phyloP scores from a whole-genome alignment of 2,329 filamentous ascomycete genomes.

The Lachnellula occidentalis region DNA sequence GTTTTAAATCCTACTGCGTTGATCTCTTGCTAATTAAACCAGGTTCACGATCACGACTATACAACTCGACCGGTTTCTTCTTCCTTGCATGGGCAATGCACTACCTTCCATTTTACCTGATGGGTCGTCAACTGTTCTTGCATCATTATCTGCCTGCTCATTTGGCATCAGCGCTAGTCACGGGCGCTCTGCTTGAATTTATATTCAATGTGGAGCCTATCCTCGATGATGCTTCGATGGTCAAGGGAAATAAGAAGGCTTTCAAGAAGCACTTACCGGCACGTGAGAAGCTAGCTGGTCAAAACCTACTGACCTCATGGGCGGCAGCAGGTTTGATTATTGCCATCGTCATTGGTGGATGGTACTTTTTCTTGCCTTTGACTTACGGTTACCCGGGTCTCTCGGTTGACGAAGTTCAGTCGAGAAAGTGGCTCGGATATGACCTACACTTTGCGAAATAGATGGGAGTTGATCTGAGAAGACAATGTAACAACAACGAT shows the following conservation, averaged over 20 bases:
- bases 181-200: conserved; percentile 89
- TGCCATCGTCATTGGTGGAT: conserved; percentile 63
- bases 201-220: conserved; percentile 87
- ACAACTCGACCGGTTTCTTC: conserved; percentile 98
- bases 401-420: conserved; percentile 67
- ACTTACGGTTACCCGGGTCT: conserved; percentile 94
- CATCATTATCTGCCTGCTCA: conserved; percentile 97
- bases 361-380: conserved; percentile 89
- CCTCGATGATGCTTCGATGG: conserved; percentile 43
- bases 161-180: conserved; percentile 82
- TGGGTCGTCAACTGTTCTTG: conserved; percentile 96
- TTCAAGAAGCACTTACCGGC: conserved; percentile 65
- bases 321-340: conserved; percentile 69
- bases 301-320: conserved; percentile 76
- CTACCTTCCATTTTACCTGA: conserved; percentile 95
- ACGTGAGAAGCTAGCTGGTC: conserved; percentile 71
- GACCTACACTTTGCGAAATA: conserved; percentile 98
- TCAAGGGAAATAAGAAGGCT: conserved; percentile 44
- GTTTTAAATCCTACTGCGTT: conserved; percentile 36
- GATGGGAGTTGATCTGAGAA: background rate
- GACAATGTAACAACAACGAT: conserved; percentile 8
- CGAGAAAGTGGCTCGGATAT: conserved; percentile 93
- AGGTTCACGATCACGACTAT: conserved; percentile 88
- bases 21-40: background rate
- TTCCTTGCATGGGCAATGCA: conserved; percentile 97